phyloP scores from a whole-genome alignment of 139 green algal genomes.

The Auxenochlorella pyrenoidosa region DNA sequence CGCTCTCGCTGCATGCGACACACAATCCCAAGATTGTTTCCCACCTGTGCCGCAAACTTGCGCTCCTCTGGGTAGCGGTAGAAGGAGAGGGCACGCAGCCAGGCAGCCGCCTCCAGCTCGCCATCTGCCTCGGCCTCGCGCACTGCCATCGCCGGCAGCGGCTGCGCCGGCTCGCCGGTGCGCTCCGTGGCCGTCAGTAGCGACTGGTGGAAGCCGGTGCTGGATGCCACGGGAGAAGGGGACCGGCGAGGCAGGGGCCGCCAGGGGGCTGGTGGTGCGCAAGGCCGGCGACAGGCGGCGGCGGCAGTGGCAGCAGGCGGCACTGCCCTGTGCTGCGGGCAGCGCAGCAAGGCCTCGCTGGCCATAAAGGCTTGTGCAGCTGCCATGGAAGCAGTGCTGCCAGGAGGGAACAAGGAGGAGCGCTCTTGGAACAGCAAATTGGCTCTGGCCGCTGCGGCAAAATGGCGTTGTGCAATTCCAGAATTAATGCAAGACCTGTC shows the following conservation, averaged over 20 bases:
- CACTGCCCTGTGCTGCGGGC: neutral
- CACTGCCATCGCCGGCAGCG: neutral
- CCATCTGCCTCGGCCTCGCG: slow-evolving; percentile 41
- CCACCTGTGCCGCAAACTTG: slow-evolving; percentile 61
- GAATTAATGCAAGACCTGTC: neutral
- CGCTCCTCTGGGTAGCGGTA: slow-evolving; percentile 64
- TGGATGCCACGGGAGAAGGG: neutral
- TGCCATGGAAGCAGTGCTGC: neutral
- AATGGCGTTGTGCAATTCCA: neutral
- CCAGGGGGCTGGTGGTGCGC: neutral
- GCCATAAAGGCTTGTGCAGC: neutral
- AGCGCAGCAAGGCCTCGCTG: neutral
- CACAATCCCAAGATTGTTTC: neutral
- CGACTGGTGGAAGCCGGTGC: slow-evolving; percentile 31
- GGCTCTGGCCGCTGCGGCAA: neutral
- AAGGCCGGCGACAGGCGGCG: neutral
- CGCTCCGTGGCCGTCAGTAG: slow-evolving; percentile 23
- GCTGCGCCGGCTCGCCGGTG: neutral
- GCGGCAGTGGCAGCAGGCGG: neutral
- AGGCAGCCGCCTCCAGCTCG: slow-evolving; percentile 50
- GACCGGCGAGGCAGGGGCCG: neutral
- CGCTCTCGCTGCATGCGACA: neutral
- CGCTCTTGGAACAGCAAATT: neutral
- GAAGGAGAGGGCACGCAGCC: slow-evolving; percentile 58
- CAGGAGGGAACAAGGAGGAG: neutral